Base-by-base conservation (phyloP, 768 basidiomycete species). In the Cyathus striatus region DNA sequence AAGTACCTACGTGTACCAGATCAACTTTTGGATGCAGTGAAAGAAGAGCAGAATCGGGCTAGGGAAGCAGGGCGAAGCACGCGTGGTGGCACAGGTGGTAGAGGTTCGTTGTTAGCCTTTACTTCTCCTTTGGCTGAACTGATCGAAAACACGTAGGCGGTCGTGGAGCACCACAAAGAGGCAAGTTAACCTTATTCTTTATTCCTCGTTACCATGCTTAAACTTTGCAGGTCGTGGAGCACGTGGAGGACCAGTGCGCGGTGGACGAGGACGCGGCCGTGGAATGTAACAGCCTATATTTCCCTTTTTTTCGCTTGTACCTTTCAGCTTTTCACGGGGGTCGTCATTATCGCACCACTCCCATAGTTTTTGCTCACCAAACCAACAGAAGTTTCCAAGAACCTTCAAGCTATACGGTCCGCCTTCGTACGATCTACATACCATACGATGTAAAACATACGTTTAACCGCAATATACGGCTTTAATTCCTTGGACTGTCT, bases 1-100 rank as follows among this genome's bases (percentile, higher is more conserved):
- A 98, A 99, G 64, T 98, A 97, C 66, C 71, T 98, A 49, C 85
- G 94, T 38, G 92, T 99, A 43, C 93, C 95, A 39, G 94, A 97
- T 51, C 79, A 76, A 9, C 77, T 91, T 12, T 59, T 92, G 23
- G 95, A 97, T 58, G 78, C 81, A 18, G 93, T 95, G 46, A 95
- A 97, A 61, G 91, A 95, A 44, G 92, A 97, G 52, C 93, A 97
- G 56, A 73, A 80, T 41, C 77, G 89, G 41, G 87, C 88, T 34
- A 75, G 93, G 42, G 89, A 94, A 59, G 82, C 79, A 2, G 81
- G 81, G 30, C 71, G 91, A 49, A 81, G 79, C 42, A 52, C 73
- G 38, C 66, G 86, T 54, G 86, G 86, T 60, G 55, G 59, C 27
- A 53, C 62, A 34, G 61, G 58, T 41, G 63, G 63, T 56, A 53